Base-by-base conservation (phyloP, 495 filamentous ascomycete genomes). In the Patellaria atrata region DNA sequence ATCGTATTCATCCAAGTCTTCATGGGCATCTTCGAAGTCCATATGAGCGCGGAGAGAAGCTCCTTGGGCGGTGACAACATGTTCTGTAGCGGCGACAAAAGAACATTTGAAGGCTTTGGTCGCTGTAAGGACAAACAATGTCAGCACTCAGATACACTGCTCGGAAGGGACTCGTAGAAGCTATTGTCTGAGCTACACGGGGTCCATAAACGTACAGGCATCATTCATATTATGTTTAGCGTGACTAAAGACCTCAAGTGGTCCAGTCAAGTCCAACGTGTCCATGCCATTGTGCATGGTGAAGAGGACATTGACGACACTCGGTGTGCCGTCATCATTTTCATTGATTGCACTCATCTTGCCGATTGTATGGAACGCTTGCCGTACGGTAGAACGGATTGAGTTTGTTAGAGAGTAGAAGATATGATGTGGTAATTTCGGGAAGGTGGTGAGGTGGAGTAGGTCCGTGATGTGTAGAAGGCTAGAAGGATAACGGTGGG, bases 1-100 rank as follows among this genome's bases (percentile, higher is more conserved):
- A 51, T 85, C 77, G 44, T 77, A 81, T 22, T 81, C 73, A 24
- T 66, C 46, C 28, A 83, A 64, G 16, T 66, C 62, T 22, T 74
- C 61, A 48, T 74, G 51, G 26, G 77, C 76, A 41, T 79, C 74
- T 49, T 71, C 70, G 57, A 51, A 63, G 51, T 60, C 47, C 40
- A 64, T 62, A 50, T 67, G 53, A 25, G 63, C 61, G 41, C 57
- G 57, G 48, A 67, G 41, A 40, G 56, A 58, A 23, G 57, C 41
- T 34, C 59, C 59, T 35, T 64, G 60, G 30, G 44, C 49, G 18
- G 59, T 56, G 31, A 41, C 55, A 35, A 60, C 54, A 33, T 44
- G 36, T n/a, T 53, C 40, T 3, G 38, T 24, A 8, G 41, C 30
- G 30, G 54, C 58, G 15, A 56, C 59, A 35, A 62, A 51, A 39